Evolutionary conservation across 2,329 filamentous ascomycete genomes (phyloP).

Genomic region (Penicillium sp.): DNA sequence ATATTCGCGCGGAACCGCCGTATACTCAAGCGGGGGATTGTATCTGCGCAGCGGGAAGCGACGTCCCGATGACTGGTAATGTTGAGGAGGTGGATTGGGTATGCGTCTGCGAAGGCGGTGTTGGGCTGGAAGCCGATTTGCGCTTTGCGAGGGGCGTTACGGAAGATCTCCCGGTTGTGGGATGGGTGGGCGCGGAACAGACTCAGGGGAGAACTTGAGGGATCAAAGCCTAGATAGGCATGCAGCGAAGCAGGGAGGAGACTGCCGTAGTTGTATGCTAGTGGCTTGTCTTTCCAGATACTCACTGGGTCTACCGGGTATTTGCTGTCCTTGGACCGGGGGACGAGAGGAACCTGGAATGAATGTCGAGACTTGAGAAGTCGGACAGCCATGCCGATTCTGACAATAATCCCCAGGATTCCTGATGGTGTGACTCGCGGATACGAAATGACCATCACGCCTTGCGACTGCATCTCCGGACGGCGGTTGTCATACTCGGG

Average conservation of each 20-base stretch:
- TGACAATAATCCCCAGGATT: constrained; percentile 18
- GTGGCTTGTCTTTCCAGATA: constrained; percentile 59
- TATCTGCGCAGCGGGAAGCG: constrained; percentile 43
- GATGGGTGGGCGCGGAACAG: constrained; percentile 56
- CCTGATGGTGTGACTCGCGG: constrained; percentile 30
- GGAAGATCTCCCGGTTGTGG: constrained; percentile 53
- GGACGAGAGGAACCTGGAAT: constrained; percentile 57
- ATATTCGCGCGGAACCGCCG: constrained; percentile 62
- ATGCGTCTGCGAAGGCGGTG: constrained; percentile 61
- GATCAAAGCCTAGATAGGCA: constrained; percentile 44
- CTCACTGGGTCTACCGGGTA: constrained; percentile 52
- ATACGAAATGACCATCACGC: constrained; percentile 56
- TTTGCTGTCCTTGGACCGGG: constrained; percentile 44
- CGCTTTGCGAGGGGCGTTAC: constrained; percentile 55
- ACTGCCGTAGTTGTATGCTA: constrained; percentile 41
- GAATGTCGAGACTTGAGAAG: constrained; percentile 43
- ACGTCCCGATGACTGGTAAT: constrained; percentile 58
- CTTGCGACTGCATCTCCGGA: constrained; percentile 54
- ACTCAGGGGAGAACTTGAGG: constrained; percentile 41
- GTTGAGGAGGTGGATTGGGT: constrained; percentile 60
- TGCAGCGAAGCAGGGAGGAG: constrained; percentile 53
- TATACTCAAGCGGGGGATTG: constrained; percentile 50
- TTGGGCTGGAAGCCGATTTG: constrained; percentile 55
- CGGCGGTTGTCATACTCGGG: constrained; percentile 45
- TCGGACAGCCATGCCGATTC: constrained; percentile 32